These are phyloP conservation scores for Rehmannia glutinosa DNA, from an alignment of 257 asterid genomes.

Conservation along the genomic window DNA sequence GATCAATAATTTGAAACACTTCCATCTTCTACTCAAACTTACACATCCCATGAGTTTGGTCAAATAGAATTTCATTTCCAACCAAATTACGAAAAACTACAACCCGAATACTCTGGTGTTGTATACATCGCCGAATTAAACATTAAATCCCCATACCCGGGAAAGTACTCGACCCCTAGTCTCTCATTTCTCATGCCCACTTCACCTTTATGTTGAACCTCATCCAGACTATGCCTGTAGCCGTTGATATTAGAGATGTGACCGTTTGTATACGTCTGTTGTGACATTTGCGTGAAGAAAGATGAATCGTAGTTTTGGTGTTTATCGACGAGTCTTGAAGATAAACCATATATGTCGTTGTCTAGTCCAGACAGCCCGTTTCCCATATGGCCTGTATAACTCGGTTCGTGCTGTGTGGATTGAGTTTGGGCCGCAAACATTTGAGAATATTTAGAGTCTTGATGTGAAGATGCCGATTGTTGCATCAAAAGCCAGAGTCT, in stretches of 20 bases:
- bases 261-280: constrained; percentile 44
- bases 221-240: constrained; percentile 38
- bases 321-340: constrained; percentile 47
- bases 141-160: constrained; percentile 65
- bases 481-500: constrained; percentile 71
- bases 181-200: constrained; percentile 54
- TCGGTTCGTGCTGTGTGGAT: constrained; percentile 38
- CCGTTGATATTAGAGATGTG: constrained; percentile 40
- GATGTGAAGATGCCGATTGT: constrained; percentile 43
- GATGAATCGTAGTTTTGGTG: constrained; percentile 37
- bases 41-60: constrained; percentile 24
- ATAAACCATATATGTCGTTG: constrained; percentile 29
- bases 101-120: constrained; percentile 56
- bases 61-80: constrained; percentile 13
- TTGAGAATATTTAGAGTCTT: constrained; percentile 44
- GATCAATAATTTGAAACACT: not conserved
- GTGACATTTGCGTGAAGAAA: constrained; percentile 36
- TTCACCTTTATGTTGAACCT: constrained; percentile 45
- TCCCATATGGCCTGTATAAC: constrained; percentile 30
- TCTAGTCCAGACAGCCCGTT: constrained; percentile 33
- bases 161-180: constrained; percentile 46
- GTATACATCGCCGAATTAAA: constrained; percentile 63
- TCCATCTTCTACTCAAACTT: constrained; percentile 22
- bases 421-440: constrained; percentile 40
- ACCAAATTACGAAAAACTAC: constrained; percentile 29